These are phyloP conservation scores for Geranomyces michiganensis DNA, from an alignment of 192 early-diverging fungal genomes.

Conservation along the genomic window DNA sequence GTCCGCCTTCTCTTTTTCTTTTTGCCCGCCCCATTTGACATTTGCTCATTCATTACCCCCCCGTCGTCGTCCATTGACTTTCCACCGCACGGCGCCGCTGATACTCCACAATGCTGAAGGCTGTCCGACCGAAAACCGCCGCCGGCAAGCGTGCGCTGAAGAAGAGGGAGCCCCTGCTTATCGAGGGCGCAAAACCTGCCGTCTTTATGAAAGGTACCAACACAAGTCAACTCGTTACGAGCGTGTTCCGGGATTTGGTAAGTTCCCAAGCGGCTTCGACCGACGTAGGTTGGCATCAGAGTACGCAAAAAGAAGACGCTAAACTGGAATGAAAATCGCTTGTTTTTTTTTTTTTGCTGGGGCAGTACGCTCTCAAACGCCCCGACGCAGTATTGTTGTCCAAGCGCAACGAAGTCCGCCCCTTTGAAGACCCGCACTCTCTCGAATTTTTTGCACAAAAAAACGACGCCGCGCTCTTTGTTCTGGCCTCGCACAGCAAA, in stretches of 20 bases:
- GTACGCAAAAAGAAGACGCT: too few species aligned
- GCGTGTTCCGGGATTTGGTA: constrained; percentile 88
- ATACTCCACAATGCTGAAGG: too few species aligned
- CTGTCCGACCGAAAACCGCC: constrained; percentile 56
- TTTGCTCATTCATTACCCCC: too few species aligned
- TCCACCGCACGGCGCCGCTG: too few species aligned
- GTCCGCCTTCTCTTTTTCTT: too few species aligned
- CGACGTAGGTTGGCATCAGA: too few species aligned
- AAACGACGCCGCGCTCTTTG: constrained; percentile 91
- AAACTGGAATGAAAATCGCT: background rate
- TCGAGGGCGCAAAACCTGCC: constrained; percentile 89
- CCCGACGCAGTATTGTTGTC: constrained; percentile 86
- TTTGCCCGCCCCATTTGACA: too few species aligned
- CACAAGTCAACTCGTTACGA: constrained; percentile 81
- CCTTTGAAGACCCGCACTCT: constrained; percentile 91
- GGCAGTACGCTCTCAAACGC: constrained; percentile 83
- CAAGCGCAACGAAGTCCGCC: constrained; percentile 94
- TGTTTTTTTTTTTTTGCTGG: too few species aligned
- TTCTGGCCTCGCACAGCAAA: constrained; percentile 90
- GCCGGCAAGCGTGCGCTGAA: constrained; percentile 82
- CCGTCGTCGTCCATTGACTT: too few species aligned
- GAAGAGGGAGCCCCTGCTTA: constrained; percentile 85
- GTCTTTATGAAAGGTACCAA: constrained; percentile 86
- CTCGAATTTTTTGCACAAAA: constrained; percentile 95
- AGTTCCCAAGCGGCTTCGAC: constrained; percentile 21